Percentiles rank a stretch among this genome's conserved stretches.
Conservation (phyloP, 2,329 filamentous ascomycete genomes). For the Aspergillus oerlinghausenensis region DNA sequence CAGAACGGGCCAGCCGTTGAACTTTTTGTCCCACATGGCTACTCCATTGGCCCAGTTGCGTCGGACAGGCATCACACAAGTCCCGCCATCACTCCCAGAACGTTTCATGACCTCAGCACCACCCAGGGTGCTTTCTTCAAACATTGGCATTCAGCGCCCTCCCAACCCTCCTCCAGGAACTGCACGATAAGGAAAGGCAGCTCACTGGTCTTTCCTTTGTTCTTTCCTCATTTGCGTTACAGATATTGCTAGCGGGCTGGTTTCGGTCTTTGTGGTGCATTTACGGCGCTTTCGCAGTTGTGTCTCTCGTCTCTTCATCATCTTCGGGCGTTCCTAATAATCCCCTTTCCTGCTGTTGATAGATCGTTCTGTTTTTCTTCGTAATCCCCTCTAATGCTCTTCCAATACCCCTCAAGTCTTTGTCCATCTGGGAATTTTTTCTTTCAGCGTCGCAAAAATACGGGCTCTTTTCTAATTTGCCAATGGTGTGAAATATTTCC, state of each 20-base stretch:
- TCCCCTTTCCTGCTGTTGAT: neutral
- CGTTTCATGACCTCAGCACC: constrained; percentile 20
- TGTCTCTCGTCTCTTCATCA: constrained; percentile 2
- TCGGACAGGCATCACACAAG: constrained; percentile 15
- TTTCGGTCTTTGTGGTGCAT: constrained; percentile 14
- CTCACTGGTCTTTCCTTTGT: constrained; percentile 12
- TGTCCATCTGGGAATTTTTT: neutral
- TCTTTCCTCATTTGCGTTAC: constrained; percentile 7
- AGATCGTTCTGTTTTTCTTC: neutral
- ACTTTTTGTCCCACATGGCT: constrained; percentile 23
- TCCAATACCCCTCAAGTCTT: neutral
- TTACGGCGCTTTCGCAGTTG: constrained; percentile 21
- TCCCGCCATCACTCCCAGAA: constrained; percentile 17
- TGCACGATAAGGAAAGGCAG: constrained; percentile 19
- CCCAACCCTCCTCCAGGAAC: constrained; percentile 22
- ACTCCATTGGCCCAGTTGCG: constrained; percentile 13
- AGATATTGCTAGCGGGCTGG: constrained; percentile 2
- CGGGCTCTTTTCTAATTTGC: neutral
- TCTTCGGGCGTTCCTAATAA: neutral
- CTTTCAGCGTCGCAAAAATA: neutral
- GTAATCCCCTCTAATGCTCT: neutral
- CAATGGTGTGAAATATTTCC: neutral
- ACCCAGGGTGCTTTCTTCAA: constrained; percentile 18
- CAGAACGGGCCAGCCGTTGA: constrained; percentile 32
- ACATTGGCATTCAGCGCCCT: constrained; percentile 17